Base-by-base conservation (phyloP, 257 asterid genomes). In the Penstemon newberryi region DNA sequence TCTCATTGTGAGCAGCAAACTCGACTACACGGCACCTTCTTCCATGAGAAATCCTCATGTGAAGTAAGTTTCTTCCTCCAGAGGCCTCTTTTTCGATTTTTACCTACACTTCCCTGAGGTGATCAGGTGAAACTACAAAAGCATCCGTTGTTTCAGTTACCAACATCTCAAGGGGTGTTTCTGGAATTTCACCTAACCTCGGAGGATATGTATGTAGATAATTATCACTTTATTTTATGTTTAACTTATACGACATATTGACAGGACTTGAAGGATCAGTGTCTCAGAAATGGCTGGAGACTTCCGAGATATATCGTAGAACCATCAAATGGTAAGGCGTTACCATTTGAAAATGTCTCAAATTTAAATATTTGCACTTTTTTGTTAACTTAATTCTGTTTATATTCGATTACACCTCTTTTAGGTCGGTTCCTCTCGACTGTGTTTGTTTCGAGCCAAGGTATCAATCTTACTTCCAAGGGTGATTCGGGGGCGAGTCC, bases 251-350 rank as follows among this genome's bases (percentile, higher is more conserved):
- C 25, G 25, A 19, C 25, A 19, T 19, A 19, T 59, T 65, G 36
- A 65, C 69, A 81, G 89, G 82, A 78, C 63, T 72, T 84, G 79
- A 81, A 76, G 75, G 72, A 63, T 40, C 71, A 57, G 15, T 74
- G 86, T 62, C 37, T 42, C 10, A 75, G 58, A 70, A 84, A 84
- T 62, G 66, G 74, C 73, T 84, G 84, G 84, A 61, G 71, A 19
- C 61, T 71, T 44, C 86, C 89, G 1, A 68, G 67, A 74, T 81
- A 81, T 42, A 37, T 62, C 10, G 33, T 64, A 7, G 65, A 66
- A 52, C 67, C 82, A 69, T 65, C 79, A 60, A 61, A 65, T 13
- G 89, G 86, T 81, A 62, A 74, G 78, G 46, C 7, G 6, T 2
- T 44, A 19, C 25, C 25, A 19, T 19, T 19, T 19, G 25, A 19